Percentiles rank a stretch among this genome's conserved stretches.
Conservation (phyloP, 1,139 yeast genomes). For the Yamadazyma dendronema region DNA sequence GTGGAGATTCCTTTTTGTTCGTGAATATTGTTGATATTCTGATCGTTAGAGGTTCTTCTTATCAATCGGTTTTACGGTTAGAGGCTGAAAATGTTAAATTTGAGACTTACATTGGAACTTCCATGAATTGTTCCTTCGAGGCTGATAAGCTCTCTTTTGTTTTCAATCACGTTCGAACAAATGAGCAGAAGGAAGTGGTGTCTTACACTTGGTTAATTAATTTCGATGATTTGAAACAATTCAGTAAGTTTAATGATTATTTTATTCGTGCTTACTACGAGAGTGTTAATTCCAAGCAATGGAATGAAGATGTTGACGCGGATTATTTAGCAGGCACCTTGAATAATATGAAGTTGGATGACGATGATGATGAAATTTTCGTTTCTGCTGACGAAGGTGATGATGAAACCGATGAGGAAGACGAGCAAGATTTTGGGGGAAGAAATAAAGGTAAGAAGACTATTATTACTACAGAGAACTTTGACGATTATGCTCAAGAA, state of each 20-base stretch:
- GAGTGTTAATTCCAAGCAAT: conserved; percentile 39
- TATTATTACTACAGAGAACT: not conserved
- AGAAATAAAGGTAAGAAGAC: not conserved
- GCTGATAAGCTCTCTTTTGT: conserved; percentile 57
- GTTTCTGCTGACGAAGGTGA: conserved; percentile 10
- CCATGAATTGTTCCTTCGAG: conserved; percentile 66
- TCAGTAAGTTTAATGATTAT: conserved; percentile 50
- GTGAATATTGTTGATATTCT: not conserved
- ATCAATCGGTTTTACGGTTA: conserved; percentile 50
- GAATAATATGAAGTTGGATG: conserved; percentile 27
- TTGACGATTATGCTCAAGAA: conserved; percentile 5
- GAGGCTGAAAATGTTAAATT: conserved; percentile 31
- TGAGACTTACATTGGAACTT: conserved; percentile 44
- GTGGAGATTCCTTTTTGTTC: not conserved
- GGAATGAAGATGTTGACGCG: conserved; percentile 14
- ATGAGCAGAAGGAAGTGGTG: conserved; percentile 24
- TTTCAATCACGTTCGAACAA: conserved; percentile 50
- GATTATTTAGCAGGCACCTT: conserved; percentile 29
- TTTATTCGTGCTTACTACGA: conserved; percentile 65
- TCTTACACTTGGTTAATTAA: conserved; percentile 64
- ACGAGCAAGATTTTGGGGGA: conserved; percentile 1
- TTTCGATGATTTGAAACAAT: conserved; percentile 41
- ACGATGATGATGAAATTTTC: conserved; percentile 24
- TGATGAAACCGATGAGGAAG: conserved; percentile 15
- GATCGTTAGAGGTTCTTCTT: conserved; percentile 31